Evolutionary conservation across 768 basidiomycete species (phyloP), one percentile per base, ranked within the genome.

Genomic region (Cubamyces lactineus): DNA sequence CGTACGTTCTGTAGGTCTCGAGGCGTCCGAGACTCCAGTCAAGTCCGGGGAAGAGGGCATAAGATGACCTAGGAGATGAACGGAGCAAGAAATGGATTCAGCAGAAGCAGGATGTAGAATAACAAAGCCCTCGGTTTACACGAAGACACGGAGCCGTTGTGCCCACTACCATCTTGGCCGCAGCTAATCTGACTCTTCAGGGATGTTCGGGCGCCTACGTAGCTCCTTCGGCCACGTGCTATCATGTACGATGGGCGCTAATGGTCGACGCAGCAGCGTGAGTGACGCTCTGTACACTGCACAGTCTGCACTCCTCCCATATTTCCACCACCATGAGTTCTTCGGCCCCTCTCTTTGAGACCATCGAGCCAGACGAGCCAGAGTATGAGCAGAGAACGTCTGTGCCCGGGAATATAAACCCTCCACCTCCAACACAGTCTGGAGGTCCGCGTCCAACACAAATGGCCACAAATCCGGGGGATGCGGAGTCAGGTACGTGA

Each of bases 331-430:
- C 56, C 47, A 89, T 88, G 87, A 85, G 82, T 75, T 78, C 77
- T 54, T 76, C 81, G 28, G 81, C 86, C 30, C 89, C 91, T 21
- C 77, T 93, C 52, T 79, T 93, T 48, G 82, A 88, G 61, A 77
- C 90, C 38, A 96, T 96, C 58, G 94, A 96, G 73, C 86, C 94
- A 30, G 94, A 96, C 74, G 93, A 94, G 45, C 77, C 54, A 72
- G 63, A 55, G 16, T 64, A 74, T 38, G 77, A 71, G 54, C 57
- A 57, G 53, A 46, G 59, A 42, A 56, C 68, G 63, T 41, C 76
- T 70, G 53, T 58, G 40, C 68, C 75, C 41, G 76, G 76, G n/a
- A 77, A 75, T 61, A 79, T 76, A 47, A 72, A 77, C 57, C 68
- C 68, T 45, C 58, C 73, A 62, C 66, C 70, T 53, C 55, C 71